Evolutionary conservation across 441 rosid genomes (phyloP), one percentile per base, ranked within the genome.

Genomic region (Sinapis alba): DNA sequence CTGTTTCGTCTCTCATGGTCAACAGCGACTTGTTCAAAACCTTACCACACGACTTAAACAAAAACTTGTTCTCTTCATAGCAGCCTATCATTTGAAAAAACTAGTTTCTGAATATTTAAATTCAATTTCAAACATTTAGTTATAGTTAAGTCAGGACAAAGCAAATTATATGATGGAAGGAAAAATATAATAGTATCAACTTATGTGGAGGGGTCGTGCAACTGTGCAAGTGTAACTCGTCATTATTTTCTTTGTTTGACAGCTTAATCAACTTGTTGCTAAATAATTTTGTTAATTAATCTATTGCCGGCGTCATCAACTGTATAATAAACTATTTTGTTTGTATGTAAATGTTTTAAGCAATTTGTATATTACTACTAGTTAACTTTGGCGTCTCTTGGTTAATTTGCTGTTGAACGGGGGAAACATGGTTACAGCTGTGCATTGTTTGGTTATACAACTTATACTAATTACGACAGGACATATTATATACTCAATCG

Each of bases 1-100:
- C 54, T 19, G 20, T 71, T 64, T 43, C 67, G 36, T 77, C 56
- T 64, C 34, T 45, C 12, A 30, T 6, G n/a, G 66, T 58, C 71
- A 45, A 64, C 26, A 18, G 27, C 53, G 80, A 77, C 72, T 71
- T 65, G 32, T 32, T 77, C 76, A 76, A 69, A 41, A 54, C 59
- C 20, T 56, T 21, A 43, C 69, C 47, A n/a, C 28, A 51, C 61
- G 73, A 69, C 65, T 63, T n/a, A n/a, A n/a, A n/a, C n/a, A n/a
- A n/a, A n/a, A n/a, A n/a, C n/a, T n/a, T n/a, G n/a, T n/a, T n/a
- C n/a, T n/a, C n/a, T n/a, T n/a, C n/a, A n/a, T n/a, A n/a, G n/a
- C n/a, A n/a, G n/a, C n/a, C n/a, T n/a, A n/a, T n/a, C n/a, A 11
- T 38, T 38, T 11, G 45, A 38, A 28, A 38, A 4, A 38, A 11